Conservation (phyloP, 23 red algal species). For the Gracilaria domingensis region DNA sequence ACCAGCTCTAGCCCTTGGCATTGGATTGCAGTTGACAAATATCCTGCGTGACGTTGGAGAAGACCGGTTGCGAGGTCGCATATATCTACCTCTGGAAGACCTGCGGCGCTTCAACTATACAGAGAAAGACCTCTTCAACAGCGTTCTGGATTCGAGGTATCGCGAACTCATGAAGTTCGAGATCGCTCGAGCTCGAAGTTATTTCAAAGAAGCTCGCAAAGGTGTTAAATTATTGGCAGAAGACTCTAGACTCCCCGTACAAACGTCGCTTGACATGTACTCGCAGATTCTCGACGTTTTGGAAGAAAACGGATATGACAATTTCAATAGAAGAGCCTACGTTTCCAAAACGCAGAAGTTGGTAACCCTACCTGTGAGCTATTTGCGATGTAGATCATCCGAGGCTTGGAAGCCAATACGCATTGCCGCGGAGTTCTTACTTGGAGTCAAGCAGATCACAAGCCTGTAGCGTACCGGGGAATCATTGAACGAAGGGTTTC, state of each 20-base stretch:
- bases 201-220: constrained; percentile 82
- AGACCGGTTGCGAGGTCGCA: constrained; percentile 91
- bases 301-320: constrained; percentile 97
- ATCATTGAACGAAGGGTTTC: too few relatives aligned
- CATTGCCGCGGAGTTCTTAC: constrained; percentile 22
- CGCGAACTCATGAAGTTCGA: constrained; percentile 93
- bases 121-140: constrained; percentile 83
- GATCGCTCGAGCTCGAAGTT: constrained; percentile 85
- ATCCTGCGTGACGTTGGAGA: constrained; percentile 98
- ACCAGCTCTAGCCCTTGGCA: constrained; percentile 84
- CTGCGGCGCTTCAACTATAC: constrained; percentile 87
- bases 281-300: constrained; percentile 86
- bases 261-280: constrained; percentile 96
- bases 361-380: constrained; percentile 81
- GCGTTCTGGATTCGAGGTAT: constrained; percentile 90
- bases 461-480: neutral
- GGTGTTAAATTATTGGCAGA: constrained; percentile 79
- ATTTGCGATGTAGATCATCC: constrained; percentile 39
- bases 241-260: constrained; percentile 89
- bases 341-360: constrained; percentile 82
- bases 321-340: constrained; percentile 90
- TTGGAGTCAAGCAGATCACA: constrained; percentile 29
- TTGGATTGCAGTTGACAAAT: constrained; percentile 95
- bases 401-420: constrained; percentile 43
- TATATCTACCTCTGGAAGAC: constrained; percentile 96